Evolutionary conservation across 2,329 filamentous ascomycete species (phyloP).

Genomic region (Penicillium corylophilum): DNA sequence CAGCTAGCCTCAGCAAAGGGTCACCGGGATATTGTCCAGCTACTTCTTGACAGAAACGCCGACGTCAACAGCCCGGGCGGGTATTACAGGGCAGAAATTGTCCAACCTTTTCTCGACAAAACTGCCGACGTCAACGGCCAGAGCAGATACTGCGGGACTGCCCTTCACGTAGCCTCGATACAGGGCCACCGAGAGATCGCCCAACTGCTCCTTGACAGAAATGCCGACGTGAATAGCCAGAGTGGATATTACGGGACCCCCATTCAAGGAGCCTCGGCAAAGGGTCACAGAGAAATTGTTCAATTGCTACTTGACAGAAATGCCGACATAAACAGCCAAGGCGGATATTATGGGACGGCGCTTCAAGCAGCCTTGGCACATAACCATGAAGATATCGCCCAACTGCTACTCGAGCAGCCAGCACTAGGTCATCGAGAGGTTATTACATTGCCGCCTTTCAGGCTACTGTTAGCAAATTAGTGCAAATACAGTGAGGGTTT

Average conservation of each 20-base stretch:
- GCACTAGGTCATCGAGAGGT: too few species aligned
- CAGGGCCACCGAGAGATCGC: not conserved
- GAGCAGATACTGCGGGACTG: not conserved
- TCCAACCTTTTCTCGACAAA: too few species aligned
- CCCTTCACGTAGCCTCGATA: not conserved
- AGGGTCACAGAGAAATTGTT: not conserved
- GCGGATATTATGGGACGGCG: not conserved
- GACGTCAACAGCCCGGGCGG: too few species aligned
- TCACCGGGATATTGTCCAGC: not conserved
- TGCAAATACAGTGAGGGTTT: too few species aligned
- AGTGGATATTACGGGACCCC: not conserved
- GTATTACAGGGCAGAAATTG: too few species aligned
- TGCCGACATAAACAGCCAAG: not conserved
- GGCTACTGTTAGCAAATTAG: too few species aligned
- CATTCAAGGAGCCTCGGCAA: not conserved
- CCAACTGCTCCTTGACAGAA: not conserved
- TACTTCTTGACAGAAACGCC: not conserved
- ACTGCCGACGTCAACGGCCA: slow-evolving; percentile 22
- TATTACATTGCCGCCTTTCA: too few species aligned
- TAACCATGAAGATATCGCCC: not conserved
- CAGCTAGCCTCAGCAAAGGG: not conserved
- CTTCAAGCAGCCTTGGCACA: not conserved
- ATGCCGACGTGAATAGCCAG: not conserved
- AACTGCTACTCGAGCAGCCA: not conserved
- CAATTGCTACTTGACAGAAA: not conserved